Conservation (phyloP, 2,329 filamentous ascomycete genomes). For the Hymenoscyphus infarciens region DNA sequence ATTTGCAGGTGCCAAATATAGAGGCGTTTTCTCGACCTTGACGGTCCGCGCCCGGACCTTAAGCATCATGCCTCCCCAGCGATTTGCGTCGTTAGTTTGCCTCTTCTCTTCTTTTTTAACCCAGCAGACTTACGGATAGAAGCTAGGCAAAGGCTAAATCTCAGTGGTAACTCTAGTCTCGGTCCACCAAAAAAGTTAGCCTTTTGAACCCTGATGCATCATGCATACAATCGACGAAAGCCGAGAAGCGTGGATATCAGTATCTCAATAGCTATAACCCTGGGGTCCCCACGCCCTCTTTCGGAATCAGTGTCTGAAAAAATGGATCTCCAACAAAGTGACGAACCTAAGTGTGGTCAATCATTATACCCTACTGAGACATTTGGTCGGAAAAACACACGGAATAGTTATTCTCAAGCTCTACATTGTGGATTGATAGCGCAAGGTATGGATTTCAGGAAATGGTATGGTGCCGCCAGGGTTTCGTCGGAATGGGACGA, state of each 20-base stretch:
- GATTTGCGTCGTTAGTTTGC: background rate
- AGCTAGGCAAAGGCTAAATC: background rate
- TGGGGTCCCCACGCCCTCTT: constrained; percentile 18
- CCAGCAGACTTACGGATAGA: background rate
- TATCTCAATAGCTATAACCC: constrained; percentile 21
- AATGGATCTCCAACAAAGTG: background rate
- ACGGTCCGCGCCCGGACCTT: background rate
- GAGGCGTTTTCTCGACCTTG: background rate
- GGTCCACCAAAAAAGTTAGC: background rate
- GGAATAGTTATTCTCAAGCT: constrained; percentile 17
- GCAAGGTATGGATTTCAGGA: constrained; percentile 30
- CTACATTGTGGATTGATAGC: constrained; percentile 13
- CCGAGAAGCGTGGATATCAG: constrained; percentile 22
- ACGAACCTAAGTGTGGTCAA: background rate
- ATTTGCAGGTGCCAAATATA: background rate
- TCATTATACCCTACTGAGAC: background rate
- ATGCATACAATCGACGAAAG: background rate
- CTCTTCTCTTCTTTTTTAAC: background rate
- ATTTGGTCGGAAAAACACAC: constrained; percentile 16
- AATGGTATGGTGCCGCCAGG: constrained; percentile 38
- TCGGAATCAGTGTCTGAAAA: constrained; percentile 5
- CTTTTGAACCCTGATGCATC: background rate
- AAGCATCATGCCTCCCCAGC: background rate
- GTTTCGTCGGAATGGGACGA: constrained; percentile 41
- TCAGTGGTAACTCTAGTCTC: background rate